These are phyloP conservation scores for Eimeria maxima DNA, from an alignment of 169 alveolate species.

Conservation along the genomic window DNA sequence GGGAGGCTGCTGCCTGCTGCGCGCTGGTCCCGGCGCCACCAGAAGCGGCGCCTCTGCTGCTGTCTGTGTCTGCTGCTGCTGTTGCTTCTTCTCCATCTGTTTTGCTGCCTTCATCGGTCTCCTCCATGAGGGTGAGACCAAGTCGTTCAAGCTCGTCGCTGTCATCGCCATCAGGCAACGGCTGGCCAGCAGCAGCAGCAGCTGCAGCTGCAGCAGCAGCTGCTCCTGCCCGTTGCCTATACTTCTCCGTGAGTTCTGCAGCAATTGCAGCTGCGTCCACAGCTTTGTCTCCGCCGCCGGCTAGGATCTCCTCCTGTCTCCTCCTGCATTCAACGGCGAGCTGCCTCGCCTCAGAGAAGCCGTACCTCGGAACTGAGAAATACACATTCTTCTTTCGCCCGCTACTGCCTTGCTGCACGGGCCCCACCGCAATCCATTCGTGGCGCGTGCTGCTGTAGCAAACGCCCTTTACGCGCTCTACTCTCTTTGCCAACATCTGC, in stretches of 20 bases:
- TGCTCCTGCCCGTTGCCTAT: constrained; percentile 62
- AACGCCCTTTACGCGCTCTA: constrained; percentile 68
- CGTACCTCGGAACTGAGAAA: constrained; percentile 70
- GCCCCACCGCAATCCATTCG: constrained; percentile 78
- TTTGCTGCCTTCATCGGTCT: constrained; percentile 75
- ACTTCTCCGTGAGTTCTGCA: constrained; percentile 71
- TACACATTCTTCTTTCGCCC: constrained; percentile 71
- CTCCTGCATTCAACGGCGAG: constrained; percentile 79
- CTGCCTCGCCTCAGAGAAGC: constrained; percentile 75
- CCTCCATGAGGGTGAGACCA: constrained; percentile 43
- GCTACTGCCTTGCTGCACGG: constrained; percentile 70
- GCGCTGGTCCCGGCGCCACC: constrained; percentile 2
- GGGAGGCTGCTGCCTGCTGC: constrained; percentile 57
- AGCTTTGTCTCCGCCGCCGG: constrained; percentile 70
- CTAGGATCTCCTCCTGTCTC: constrained; percentile 66
- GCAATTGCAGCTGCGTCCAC: constrained; percentile 75
- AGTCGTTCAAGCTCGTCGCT: constrained; percentile 70
- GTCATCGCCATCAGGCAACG: constrained; percentile 59
- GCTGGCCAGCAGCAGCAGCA: constrained; percentile 57
- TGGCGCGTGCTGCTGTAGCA: constrained; percentile 77
- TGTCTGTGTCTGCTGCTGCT: constrained; percentile 69
- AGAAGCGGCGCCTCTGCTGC: constrained; percentile 66
- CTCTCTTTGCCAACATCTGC: constrained; percentile 52
- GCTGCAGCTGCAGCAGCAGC: constrained; percentile 66
- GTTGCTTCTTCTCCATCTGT: constrained; percentile 61